A percentile compares a stretch with the other conserved stretches of the same genome.
Conservation (phyloP, 495 filamentous ascomycete species). For the Penicillium atrosanguineum region DNA sequence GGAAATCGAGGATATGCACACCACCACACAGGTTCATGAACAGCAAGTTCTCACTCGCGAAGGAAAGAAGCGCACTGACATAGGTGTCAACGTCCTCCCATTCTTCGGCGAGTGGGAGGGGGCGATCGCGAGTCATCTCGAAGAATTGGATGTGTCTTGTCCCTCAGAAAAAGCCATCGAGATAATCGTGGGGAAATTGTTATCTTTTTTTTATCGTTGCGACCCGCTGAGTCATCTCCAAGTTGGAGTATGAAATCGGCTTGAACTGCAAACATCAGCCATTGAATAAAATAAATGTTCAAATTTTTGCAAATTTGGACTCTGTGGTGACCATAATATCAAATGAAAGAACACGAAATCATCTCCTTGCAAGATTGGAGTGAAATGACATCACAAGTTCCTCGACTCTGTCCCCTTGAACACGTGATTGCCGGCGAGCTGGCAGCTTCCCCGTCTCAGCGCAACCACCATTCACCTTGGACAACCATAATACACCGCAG, state of each 20-base stretch:
- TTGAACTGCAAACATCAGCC: not conserved
- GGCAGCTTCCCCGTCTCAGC: conserved; percentile 8
- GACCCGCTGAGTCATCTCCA: conserved; percentile 17
- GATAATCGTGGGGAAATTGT: conserved; percentile 17
- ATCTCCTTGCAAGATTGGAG: not conserved
- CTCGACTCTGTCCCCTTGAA: not conserved
- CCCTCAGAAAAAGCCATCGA: conserved; percentile 1
- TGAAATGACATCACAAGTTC: not conserved
- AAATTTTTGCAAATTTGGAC: not conserved
- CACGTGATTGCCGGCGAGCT: conserved; percentile 20
- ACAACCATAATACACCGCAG: conserved; percentile 11
- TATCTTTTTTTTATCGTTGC: conserved; percentile 16
- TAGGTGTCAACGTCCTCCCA: conserved; percentile 66
- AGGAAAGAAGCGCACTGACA: conserved; percentile 72
- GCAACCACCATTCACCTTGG: conserved; percentile 6
- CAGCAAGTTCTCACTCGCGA: conserved; percentile 69
- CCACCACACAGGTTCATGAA: conserved; percentile 88
- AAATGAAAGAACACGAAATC: no score
- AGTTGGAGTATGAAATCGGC: not conserved
- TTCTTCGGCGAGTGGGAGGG: conserved; percentile 56
- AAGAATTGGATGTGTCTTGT: conserved; percentile 1
- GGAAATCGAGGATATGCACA: conserved; percentile 93
- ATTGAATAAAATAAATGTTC: not conserved
- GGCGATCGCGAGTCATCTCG: conserved; percentile 24
- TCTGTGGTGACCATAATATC: not conserved